Evolutionary conservation across 2,329 filamentous ascomycete genomes (phyloP), one percentile per base, ranked within the genome.

Genomic region (Fusarium sp.): DNA sequence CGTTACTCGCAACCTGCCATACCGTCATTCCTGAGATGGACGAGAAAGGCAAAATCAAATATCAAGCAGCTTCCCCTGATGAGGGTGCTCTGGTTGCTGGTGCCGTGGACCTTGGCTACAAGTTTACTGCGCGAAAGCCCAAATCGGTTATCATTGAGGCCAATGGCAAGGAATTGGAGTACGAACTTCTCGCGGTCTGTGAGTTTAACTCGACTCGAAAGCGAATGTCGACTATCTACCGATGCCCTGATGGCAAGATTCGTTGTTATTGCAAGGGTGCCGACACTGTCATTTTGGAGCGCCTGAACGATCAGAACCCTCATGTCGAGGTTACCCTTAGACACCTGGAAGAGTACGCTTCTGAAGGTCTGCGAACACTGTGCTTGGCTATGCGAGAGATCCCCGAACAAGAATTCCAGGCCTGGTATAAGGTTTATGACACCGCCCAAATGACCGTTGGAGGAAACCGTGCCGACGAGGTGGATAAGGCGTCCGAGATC

Each of bases 291-390:
- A 99, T 99, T 73, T 84, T 99, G 56, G 97, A 99, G 80, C 92
- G 97, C 18, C 86, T 99, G 13, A 90, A 91, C 70, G 88, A 92
- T 41, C 89, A 96, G 72, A 97, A 97, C 75, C 92, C 93, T 1
- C 92, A 94, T 69, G 92, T 97, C 3, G 96, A 99, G 77, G 85
- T 88, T n/a, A 99, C 96, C 1, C 84, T 98, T 68, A 91, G 94
- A 60, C 97, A 99, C 79, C 87, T 99, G n/a, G 97, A 99, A 81
- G 97, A 99, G 77, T 99, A 99, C 79, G 96, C 96, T 7, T 97
- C 95, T 0, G 96, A 99, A 74, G 97, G 96, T 80, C 86, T 99
- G 54, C 92, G 96, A 75, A 99, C 96, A 6, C 88, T 99, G 13
- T 99, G 97, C 82, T 84, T 99, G 70, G 94, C 96, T 10, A 94